Base-by-base conservation (phyloP, 2,329 filamentous ascomycete genomes). In the Colletotrichum lini region DNA sequence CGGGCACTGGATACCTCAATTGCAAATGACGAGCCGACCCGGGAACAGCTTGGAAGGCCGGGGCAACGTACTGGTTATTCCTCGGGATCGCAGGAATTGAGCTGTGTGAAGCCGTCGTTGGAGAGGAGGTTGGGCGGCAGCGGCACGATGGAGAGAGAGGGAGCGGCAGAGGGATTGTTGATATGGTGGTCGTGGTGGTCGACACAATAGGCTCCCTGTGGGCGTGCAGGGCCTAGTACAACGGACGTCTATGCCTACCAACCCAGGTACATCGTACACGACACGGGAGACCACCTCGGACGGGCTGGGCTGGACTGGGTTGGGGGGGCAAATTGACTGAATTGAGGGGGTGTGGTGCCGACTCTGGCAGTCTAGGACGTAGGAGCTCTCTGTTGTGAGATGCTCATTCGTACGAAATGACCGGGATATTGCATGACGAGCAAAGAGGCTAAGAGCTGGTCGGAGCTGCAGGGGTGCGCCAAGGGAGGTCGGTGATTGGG, bases 91-190 rank as follows among this genome's bases (percentile, higher is more conserved):
- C 47, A 60, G 18, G 44, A 59, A 42, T 26, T 59, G 59, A 42
- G 44, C 53, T 38, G 69, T 59, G 52, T 59, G 59, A 12, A 38
- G 65, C 65, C 45, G 53, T 69, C 65, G 54, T 59, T n/a, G 59
- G 52, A 72, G 54, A 54, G 65, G 69, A 72, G 69, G 69, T 72
- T 72, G 69, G 65, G 65, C 69, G 69, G 59, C 65, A 64, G 65
- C 42, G 52, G 62, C 53, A 63, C 42, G 30, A 59, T 35, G 40
- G 15, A 35, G 58, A 50, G 15, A 59, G 63, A 53, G 59, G 53
- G 35, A 62, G 35, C 58, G 58, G 38, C 45, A 53, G 57, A 65
- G 64, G 65, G 69, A 59, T 72, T 72, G 59, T 72, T 72, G 65
- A 72, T 69, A 59, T 64, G 58, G 63, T 47, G n/a, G 47, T 61